Base-by-base conservation (phyloP, 805 yeast species). In the Lipomyces mesembrius region DNA sequence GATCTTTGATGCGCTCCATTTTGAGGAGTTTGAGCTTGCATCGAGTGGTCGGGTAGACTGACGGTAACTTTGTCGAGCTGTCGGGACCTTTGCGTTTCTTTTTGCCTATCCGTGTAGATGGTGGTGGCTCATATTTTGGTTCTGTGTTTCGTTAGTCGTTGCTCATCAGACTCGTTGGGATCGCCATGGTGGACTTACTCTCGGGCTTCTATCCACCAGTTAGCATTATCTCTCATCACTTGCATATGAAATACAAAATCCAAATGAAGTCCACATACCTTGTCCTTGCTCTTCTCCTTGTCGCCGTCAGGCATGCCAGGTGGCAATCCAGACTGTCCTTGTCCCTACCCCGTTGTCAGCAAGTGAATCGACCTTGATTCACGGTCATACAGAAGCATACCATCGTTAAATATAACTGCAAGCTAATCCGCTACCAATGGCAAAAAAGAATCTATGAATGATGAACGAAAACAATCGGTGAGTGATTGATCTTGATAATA, bases 41-140 rank as follows among this genome's bases (percentile, higher is more conserved):
- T 77, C 99, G 88, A 39, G 97, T 95, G 74, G 88, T 90, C 61
- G 99, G 99, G 75, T 88, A 85, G 51, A 95, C 96, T 59, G 85
- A 83, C 3, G 99, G 99, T 70, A 95, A 84, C 76, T 89, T 92
- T 55, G 88, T 91, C 32, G 96, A 90, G 63, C 91, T 91, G 62
- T 95, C 96, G 7, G 97, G 97, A 60, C 86, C 85, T 83, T 89
- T 92, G 82, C 91, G 90, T 77, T 79, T 81, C 85, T 92, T 93
- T 79, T 91, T 90, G 65, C 97, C 97, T 75, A 92, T 90, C 72
- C 93, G 88, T 6, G 97, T 89, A 79, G 94, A 96, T 68, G 94
- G 98, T 17, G 99, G 99, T 46, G 99, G 98, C 80, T 95, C 99
- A 79, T 94, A 95, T 83, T 93, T 94, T 75, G 98, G 98, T 80